A percentile compares a stretch with the other conserved stretches of the same genome.
Evolutionary conservation across 2,329 filamentous ascomycete genomes (phyloP).

Genomic region (Magnaporthiopsis poae): DNA sequence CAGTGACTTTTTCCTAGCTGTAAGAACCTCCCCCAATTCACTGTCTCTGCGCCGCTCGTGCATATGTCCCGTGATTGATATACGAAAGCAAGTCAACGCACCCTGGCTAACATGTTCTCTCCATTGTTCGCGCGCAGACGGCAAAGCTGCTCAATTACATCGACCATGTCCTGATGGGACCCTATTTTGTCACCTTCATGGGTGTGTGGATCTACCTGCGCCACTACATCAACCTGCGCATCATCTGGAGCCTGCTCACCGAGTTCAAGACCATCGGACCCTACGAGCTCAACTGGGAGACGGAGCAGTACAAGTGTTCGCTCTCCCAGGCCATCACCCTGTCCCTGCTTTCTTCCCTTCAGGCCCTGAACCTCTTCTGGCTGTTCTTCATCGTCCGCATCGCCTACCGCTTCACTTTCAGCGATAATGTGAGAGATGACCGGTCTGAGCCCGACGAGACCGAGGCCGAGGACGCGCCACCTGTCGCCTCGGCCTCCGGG

Average conservation of each 20-base stretch:
- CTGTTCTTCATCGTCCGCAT: slow-evolving; percentile 68
- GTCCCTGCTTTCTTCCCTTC: slow-evolving; percentile 53
- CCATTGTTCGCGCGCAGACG: slow-evolving; percentile 40
- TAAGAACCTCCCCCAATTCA: slow-evolving; percentile 33
- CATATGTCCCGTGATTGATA: background rate
- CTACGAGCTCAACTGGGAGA: slow-evolving; percentile 67
- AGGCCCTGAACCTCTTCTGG: slow-evolving; percentile 74
- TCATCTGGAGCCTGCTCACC: slow-evolving; percentile 65
- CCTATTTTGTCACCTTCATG: slow-evolving; percentile 79
- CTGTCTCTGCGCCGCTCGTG: too few species aligned
- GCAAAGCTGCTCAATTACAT: slow-evolving; percentile 90
- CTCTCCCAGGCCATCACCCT: slow-evolving; percentile 60
- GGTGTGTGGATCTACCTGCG: slow-evolving; percentile 79
- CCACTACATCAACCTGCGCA: slow-evolving; percentile 71
- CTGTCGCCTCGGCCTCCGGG: background rate
- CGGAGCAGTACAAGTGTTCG: slow-evolving; percentile 66
- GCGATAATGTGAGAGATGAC: slow-evolving; percentile 56
- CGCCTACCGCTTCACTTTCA: slow-evolving; percentile 58
- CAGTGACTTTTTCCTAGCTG: slow-evolving; percentile 88
- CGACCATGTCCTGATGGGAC: slow-evolving; percentile 65
- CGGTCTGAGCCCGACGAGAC: slow-evolving; percentile 60
- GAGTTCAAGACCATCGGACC: slow-evolving; percentile 67
- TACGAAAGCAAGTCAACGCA: background rate
- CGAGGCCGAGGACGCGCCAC: slow-evolving; percentile 31
- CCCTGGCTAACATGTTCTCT: slow-evolving; percentile 12